Evolutionary conservation across 1,139 yeast species (phyloP).

Genomic region (Saccharomyces hybrid): DNA sequence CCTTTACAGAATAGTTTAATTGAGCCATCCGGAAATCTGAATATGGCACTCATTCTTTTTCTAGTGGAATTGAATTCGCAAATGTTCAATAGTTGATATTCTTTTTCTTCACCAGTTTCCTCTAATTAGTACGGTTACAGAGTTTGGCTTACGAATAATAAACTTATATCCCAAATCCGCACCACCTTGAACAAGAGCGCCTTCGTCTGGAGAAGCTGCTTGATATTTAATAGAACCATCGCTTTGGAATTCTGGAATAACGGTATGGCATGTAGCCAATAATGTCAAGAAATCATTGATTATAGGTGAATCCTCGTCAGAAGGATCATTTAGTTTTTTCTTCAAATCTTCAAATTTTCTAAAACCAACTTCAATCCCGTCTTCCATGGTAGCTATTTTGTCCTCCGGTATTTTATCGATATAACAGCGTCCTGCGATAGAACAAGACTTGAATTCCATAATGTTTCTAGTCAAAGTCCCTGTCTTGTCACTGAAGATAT

Average conservation of each 20-base stretch:
- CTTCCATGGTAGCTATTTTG: constrained; percentile 58
- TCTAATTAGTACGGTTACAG: constrained; percentile 58
- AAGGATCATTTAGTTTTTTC: constrained; percentile 40
- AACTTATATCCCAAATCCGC: constrained; percentile 81
- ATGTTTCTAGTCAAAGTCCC: constrained; percentile 92
- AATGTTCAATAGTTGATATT: constrained; percentile 75
- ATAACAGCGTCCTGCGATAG: constrained; percentile 88
- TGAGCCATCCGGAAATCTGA: constrained; percentile 89
- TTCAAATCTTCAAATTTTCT: constrained; percentile 63
- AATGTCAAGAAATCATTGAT: constrained; percentile 78
- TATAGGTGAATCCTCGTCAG: constrained; percentile 49
- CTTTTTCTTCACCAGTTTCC: constrained; percentile 39
- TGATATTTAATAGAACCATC: constrained; percentile 76
- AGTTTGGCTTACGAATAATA: constrained; percentile 75
- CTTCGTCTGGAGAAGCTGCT: constrained; percentile 99
- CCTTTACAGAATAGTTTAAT: constrained; percentile 91
- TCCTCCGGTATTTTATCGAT: constrained; percentile 90
- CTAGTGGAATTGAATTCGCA: constrained; percentile 97
- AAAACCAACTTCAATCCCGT: constrained; percentile 77
- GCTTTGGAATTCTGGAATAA: constrained; percentile 72
- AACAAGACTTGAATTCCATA: constrained; percentile 93
- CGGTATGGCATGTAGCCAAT: constrained; percentile 92
- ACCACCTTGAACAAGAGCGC: constrained; percentile 96
- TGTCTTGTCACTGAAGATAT: constrained; percentile 91
- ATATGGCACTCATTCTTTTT: constrained; percentile 94